Base-by-base conservation (phyloP, 352 stramenopile genomes). In the Phytophthora sansomeana region DNA sequence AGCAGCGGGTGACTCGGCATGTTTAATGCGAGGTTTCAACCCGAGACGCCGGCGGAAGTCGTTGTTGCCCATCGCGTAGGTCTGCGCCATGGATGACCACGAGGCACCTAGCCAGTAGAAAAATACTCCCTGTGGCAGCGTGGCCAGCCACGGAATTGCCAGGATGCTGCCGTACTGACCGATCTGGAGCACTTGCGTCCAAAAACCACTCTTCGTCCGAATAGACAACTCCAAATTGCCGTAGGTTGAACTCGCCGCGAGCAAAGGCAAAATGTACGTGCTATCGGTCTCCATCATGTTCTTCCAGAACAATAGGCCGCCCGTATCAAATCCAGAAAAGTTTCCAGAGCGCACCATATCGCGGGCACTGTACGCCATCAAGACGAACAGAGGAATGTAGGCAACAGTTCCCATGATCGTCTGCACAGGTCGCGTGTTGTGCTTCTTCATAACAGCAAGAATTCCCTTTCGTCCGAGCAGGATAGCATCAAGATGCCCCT, bases 91-190 rank as follows among this genome's bases (percentile, higher is more conserved):
- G 16, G 78, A 86, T 43, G 81, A 71, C 80, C 85, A 92, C 9
- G 83, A 91, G 0, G 83, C 80, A 8, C 78, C 83, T 41, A 93
- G 69, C 85, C 85, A 93, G 70, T 92, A 92, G 53, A 93, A 93
- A 51, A 93, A 93, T 7, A 93, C 75, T n/a, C 85, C 85, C 46
- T 93, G 83, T 3, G 80, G 80, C 16, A 91, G 60, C 53, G 59
- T 77, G 9, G 62, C 74, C 50, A 89, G 56, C 42, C 87, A 68
- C 1, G 78, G 78, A 10, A 90, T 66, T 52, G 82, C 81, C 14
- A 91, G 30, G 32, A 93, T 76, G 2, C 71, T 83, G 14, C 71
- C 29, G 42, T 87, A 92, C 68, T 90, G 81, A 14, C 85, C 69
- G 24, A 51, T 60, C 19, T 80, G 72, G 10, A 83, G 75, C 8